Conservation (phyloP, 495 filamentous ascomycete genomes). For the Immersiella caudata region DNA sequence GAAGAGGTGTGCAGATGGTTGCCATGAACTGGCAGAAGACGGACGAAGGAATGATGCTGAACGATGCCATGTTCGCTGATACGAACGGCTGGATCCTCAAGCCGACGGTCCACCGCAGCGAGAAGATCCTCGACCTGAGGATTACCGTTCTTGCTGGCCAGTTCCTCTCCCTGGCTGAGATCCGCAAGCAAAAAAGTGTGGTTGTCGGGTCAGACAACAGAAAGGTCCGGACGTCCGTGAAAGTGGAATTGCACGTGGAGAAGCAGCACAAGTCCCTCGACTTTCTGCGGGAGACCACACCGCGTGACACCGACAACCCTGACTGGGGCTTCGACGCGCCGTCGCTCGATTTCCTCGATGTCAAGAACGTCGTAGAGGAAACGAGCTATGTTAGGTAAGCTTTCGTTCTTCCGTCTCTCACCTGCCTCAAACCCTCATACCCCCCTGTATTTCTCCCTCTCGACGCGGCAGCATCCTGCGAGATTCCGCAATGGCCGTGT, state of each 20-base stretch:
- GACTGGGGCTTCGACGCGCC: constrained; percentile 39
- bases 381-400: constrained; percentile 55
- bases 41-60: constrained; percentile 94
- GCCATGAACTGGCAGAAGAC: constrained; percentile 92
- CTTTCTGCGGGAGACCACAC: constrained; percentile 38
- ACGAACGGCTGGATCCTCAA: constrained; percentile 86
- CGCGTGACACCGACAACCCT: constrained; percentile 44
- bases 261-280: constrained; percentile 46
- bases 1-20: constrained; percentile 86
- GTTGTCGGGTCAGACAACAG: constrained; percentile 31
- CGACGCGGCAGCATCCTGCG: neutral
- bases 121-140: constrained; percentile 41
- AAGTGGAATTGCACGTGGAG: constrained; percentile 79
- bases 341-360: constrained; percentile 42
- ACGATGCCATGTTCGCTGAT: constrained; percentile 87
- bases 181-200: constrained; percentile 26
- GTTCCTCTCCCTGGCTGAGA: constrained; percentile 41
- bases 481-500: constrained; percentile 7
- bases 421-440: neutral
- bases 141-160: constrained; percentile 52
- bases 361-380: constrained; percentile 46
- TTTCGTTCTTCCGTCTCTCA: constrained; percentile 8
- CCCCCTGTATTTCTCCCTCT: neutral
- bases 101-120: constrained; percentile 57
- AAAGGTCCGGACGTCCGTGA: constrained; percentile 55